Evolutionary conservation across 2,329 filamentous ascomycete genomes (phyloP), one percentile per base, ranked within the genome.

Genomic region (Alternaria consortialis): DNA sequence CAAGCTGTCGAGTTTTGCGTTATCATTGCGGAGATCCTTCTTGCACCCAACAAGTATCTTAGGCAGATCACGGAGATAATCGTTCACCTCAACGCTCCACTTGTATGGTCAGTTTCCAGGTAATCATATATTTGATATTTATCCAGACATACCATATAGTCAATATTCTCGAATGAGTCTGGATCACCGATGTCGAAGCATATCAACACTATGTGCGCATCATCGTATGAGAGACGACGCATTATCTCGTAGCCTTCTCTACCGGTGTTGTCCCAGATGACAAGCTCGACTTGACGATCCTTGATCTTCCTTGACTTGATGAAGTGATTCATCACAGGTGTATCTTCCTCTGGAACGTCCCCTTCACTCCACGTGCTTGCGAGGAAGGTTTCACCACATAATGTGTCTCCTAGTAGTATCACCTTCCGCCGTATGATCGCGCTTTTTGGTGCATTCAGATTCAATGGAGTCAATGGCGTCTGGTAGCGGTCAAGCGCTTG

Each of bases 11-110:
- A 56, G 23, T 7, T 15, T 53, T 25, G n/a, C 9, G 20, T 12
- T 36, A n/a, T 52, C 53, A 17, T 47, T 43, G 4, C 51, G 61
- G 5, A 62, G 52, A 23, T 67, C 59, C 7, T 60, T 67, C 34
- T 65, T 68, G 51, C 66, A 66, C 20, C 67, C 65, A 12, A 67
- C 63, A 7, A 69, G 65, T 37, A 69, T 53, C 20, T 60, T 66
- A 4, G 63, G 61, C 4, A 69, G 51, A 13, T 62, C 48, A 1
- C 48, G 40, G 5, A 67, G 44, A 27, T 58, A 58, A 12, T 42
- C 13, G n/a, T 63, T 51, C 8, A 63, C 63, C 55, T 68, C 61
- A 8, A 39, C 27, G 12, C 48, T 66, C 61, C 65, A 69, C 63
- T 68, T 31, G 2, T 5, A 43, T 40, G 3, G 27, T 54, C 23